Conservation (phyloP, 805 yeast species). For the Candida sanyiensis region DNA sequence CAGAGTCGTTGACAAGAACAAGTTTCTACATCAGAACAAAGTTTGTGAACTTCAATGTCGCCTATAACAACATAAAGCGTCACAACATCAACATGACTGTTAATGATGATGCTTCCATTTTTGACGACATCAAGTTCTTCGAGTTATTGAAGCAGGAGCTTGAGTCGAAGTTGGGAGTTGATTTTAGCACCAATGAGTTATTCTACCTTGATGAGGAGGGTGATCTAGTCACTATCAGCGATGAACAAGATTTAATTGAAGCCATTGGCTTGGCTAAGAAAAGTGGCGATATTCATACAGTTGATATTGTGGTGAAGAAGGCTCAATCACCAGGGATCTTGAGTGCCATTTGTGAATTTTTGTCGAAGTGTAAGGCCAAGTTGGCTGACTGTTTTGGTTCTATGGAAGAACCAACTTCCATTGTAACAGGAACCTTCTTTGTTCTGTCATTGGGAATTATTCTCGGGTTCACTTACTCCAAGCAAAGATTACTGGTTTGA, state of each 20-base stretch:
- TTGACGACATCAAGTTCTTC: conserved; percentile 21
- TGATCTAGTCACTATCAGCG: conserved; percentile 30
- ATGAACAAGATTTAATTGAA: conserved; percentile 30
- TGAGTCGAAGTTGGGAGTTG: conserved; percentile 19
- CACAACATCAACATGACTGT: conserved; percentile 25
- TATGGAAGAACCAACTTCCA: conserved; percentile 1
- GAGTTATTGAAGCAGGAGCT: conserved; percentile 23
- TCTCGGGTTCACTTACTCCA: conserved; percentile 18
- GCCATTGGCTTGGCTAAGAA: conserved; percentile 21
- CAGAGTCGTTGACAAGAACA: conserved; percentile 21
- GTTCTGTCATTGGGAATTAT: conserved; percentile 22
- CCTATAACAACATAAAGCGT: conserved; percentile 9
- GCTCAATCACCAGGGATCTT: conserved; percentile 1
- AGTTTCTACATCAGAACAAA: conserved; percentile 19
- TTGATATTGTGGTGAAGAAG: conserved; percentile 15
- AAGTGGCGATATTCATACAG: conserved; percentile 3
- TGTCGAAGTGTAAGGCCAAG: conserved; percentile 2
- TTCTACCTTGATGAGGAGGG: conserved; percentile 36
- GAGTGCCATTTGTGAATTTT: conserved; percentile 2
- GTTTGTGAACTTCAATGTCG: conserved; percentile 20
- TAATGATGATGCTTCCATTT: conserved; percentile 16
- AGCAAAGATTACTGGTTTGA: conserved; percentile 3
- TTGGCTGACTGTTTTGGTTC: conserved; percentile 1
- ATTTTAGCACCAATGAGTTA: conserved; percentile 24
- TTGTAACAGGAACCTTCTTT: conserved; percentile 15